These are phyloP conservation scores for Moniliophthora roreri DNA, from an alignment of 1,284 basidiomycete genomes.

Conservation along the genomic window DNA sequence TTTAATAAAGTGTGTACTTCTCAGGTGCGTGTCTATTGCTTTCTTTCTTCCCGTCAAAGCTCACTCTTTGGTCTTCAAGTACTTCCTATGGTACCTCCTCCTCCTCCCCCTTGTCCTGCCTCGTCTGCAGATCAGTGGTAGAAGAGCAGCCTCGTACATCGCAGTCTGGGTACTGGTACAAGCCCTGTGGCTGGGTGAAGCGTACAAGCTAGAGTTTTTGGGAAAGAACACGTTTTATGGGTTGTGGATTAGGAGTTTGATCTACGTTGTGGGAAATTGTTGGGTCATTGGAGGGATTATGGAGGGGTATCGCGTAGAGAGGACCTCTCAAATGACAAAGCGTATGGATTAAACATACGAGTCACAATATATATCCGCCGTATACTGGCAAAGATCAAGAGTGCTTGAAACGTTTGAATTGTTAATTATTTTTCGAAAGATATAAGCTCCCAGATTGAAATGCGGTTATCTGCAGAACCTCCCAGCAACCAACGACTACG, in stretches of 20 bases:
- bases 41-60: conserved; percentile 2
- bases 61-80: conserved; percentile 54
- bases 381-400: no score
- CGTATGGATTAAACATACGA: neutral
- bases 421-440: conserved; percentile 48
- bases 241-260: conserved; percentile 78
- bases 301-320: conserved; percentile 50
- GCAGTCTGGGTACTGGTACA: conserved; percentile 79
- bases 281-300: conserved; percentile 75
- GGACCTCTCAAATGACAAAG: neutral
- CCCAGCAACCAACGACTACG: conserved; percentile 69
- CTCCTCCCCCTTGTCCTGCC: conserved; percentile 86
- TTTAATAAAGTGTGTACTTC: conserved; percentile 99
- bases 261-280: conserved; percentile 73
- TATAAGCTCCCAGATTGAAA: conserved; percentile 80
- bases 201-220: conserved; percentile 88
- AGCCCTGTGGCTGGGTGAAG: conserved; percentile 82
- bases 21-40: conserved; percentile 57
- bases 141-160: conserved; percentile 42
- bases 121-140: conserved; percentile 51
- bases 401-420: no score
- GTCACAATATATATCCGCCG: no score
- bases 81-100: conserved; percentile 97
- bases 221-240: conserved; percentile 70
- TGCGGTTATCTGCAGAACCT: conserved; percentile 72